A percentile compares a stretch with the other conserved stretches of the same genome.
Conservation (phyloP, 139 green algal species). For the Ettlia oleoabundans region DNA sequence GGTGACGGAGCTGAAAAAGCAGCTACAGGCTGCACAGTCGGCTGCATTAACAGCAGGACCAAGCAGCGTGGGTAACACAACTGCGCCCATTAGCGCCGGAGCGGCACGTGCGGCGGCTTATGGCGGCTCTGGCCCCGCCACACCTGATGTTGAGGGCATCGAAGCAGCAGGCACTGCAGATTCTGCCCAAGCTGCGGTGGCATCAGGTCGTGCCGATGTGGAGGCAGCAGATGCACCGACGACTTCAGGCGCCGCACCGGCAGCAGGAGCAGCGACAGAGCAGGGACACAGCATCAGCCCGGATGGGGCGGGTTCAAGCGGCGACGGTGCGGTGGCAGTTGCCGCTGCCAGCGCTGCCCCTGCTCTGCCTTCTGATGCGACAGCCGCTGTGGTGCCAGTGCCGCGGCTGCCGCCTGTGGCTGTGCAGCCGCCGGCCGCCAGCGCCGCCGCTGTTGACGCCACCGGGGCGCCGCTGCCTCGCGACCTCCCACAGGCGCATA, state of each 20-base stretch:
- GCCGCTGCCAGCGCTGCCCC: too few species aligned
- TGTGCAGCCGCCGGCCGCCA: too few species aligned
- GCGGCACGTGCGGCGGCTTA: too few species aligned
- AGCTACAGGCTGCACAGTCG: background rate
- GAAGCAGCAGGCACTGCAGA: background rate
- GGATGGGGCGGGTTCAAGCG: too few species aligned
- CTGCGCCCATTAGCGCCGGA: background rate
- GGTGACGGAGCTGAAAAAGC: constrained; percentile 10
- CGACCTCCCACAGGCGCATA: background rate
- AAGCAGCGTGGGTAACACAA: too few species aligned
- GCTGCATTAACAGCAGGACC: too few species aligned
- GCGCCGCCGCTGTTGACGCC: background rate
- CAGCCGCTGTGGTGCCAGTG: background rate
- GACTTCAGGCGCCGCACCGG: background rate
- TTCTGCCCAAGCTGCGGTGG: background rate
- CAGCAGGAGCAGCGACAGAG: background rate
- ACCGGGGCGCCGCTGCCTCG: background rate
- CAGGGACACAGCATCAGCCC: too few species aligned
- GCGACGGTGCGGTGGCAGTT: too few species aligned
- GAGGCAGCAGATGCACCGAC: background rate
- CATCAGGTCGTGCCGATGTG: background rate
- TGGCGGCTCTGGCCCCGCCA: background rate
- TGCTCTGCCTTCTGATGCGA: background rate
- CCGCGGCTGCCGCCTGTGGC: background rate
- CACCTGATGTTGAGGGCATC: background rate